These are phyloP conservation scores for Hansenula sp. DNA, from an alignment of 1,139 yeast genomes.

Conservation along the genomic window DNA sequence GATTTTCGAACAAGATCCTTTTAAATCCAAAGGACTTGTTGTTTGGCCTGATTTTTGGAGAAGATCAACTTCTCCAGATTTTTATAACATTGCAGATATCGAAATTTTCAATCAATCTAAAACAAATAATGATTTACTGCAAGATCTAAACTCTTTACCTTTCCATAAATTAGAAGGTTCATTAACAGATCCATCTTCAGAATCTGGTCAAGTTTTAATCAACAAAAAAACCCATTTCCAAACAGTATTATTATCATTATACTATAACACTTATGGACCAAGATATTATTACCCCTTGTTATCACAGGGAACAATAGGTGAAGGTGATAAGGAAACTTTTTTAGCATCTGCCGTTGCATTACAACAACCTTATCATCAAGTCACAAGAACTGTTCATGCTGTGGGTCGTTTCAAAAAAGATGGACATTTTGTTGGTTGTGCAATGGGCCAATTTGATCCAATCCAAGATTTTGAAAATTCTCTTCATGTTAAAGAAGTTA, in stretches of 20 bases:
- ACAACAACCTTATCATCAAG: conserved; percentile 57
- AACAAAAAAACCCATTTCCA: conserved; percentile 58
- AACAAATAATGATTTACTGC: not conserved
- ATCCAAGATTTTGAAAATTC: conserved; percentile 40
- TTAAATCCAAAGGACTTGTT: conserved; percentile 9
- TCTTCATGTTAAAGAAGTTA: conserved; percentile 16
- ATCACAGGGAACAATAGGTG: conserved; percentile 77
- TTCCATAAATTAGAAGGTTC: conserved; percentile 62
- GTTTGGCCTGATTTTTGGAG: conserved; percentile 66
- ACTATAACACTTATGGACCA: conserved; percentile 73
- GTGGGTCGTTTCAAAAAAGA: conserved; percentile 39
- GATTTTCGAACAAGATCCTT: conserved; percentile 29
- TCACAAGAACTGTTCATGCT: conserved; percentile 45
- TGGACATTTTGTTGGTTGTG: conserved; percentile 46
- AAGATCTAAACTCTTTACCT: conserved; percentile 31
- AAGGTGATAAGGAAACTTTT: conserved; percentile 85
- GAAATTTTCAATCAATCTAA: not conserved
- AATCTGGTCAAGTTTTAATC: conserved; percentile 72
- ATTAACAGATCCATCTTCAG: conserved; percentile 72
- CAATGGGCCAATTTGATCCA: conserved; percentile 69
- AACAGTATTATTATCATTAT: conserved; percentile 58
- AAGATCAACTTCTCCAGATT: conserved; percentile 49
- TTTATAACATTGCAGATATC: conserved; percentile 42
- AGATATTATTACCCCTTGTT: conserved; percentile 37
- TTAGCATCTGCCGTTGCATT: conserved; percentile 68